Conservation (phyloP, 2,329 filamentous ascomycete species). For the Tolypocladium endophyticum region DNA sequence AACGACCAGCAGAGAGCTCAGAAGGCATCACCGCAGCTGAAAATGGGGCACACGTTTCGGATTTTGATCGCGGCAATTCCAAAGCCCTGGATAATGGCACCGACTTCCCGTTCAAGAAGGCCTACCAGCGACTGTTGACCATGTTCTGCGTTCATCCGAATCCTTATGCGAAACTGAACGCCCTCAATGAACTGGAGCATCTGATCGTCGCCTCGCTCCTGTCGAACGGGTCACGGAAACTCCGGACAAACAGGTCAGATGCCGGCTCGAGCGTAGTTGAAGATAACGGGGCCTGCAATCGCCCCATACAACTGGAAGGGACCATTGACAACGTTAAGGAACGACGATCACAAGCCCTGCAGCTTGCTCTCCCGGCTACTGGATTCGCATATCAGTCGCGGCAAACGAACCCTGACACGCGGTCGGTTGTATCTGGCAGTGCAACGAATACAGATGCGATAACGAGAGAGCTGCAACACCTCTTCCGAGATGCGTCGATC, state of each 20-base stretch:
- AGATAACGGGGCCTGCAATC: conserved; percentile 21
- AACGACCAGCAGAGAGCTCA: conserved; percentile 26
- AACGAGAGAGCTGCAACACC: conserved; percentile 52
- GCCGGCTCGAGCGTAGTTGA: conserved; percentile 21
- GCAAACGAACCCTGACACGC: conserved; percentile 35
- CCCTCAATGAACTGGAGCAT: conserved; percentile 71
- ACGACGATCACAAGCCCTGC: conserved; percentile 45
- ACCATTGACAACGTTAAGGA: conserved; percentile 62
- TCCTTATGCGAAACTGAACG: conserved; percentile 74
- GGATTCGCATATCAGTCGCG: conserved; percentile 22
- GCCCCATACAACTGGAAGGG: conserved; percentile 46
- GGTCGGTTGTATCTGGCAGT: conserved; percentile 37
- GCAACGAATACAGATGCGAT: conserved; percentile 52
- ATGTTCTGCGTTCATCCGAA: conserved; percentile 87
- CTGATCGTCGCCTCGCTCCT: conserved; percentile 65
- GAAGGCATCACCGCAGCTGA: conserved; percentile 26
- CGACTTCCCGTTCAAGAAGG: conserved; percentile 70
- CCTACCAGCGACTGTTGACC: conserved; percentile 68
- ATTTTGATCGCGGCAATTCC: conserved; percentile 6
- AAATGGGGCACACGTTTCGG: conserved; percentile 25
- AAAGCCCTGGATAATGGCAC: conserved; percentile 14
- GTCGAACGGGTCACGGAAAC: conserved; percentile 21
- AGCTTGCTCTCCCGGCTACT: conserved; percentile 15
- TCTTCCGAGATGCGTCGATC: conserved; percentile 57
- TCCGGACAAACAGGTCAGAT: conserved; percentile 25